Evolutionary conservation across 192 early-diverging fungal genomes (phyloP).

Genomic region (Linnemannia zychae): DNA sequence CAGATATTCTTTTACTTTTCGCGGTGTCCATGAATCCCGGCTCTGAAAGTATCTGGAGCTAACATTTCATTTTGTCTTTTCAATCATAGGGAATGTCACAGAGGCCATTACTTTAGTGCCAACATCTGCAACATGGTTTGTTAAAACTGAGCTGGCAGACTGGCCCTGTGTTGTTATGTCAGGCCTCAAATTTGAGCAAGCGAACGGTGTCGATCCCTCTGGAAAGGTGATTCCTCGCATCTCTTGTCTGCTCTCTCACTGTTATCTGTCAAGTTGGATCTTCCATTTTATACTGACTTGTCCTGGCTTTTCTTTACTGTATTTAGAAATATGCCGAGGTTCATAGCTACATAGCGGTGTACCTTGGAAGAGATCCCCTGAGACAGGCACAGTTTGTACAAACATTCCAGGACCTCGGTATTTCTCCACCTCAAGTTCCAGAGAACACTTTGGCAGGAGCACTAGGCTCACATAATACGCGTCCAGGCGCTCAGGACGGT

Average conservation of each 20-base stretch:
- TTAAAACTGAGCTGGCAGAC: conserved; percentile 41
- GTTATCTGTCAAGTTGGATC: not conserved
- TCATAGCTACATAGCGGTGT: conserved; percentile 47
- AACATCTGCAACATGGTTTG: conserved; percentile 47
- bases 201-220: conserved; percentile 22
- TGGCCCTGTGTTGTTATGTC: conserved; percentile 57
- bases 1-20: not conserved
- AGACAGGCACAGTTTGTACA: conserved; percentile 45
- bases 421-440: conserved; percentile 23
- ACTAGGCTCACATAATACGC: not conserved
- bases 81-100: conserved; percentile 27
- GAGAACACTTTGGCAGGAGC: not conserved
- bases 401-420: conserved; percentile 41
- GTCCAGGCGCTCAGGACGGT: not conserved
- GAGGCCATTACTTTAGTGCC: conserved; percentile 50
- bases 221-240: conserved; percentile 20
- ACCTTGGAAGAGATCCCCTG: conserved; percentile 48
- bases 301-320: not conserved
- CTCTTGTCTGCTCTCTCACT: not conserved
- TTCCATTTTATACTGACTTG: not conserved
- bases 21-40: not conserved
- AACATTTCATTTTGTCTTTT: not conserved
- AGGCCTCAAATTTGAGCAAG: conserved; percentile 52
- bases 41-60: not conserved
- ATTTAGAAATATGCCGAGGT: conserved; percentile 44